Base-by-base conservation (phyloP, 2,329 filamentous ascomycete species). In the Arthrobotrys pseudoclavata region DNA sequence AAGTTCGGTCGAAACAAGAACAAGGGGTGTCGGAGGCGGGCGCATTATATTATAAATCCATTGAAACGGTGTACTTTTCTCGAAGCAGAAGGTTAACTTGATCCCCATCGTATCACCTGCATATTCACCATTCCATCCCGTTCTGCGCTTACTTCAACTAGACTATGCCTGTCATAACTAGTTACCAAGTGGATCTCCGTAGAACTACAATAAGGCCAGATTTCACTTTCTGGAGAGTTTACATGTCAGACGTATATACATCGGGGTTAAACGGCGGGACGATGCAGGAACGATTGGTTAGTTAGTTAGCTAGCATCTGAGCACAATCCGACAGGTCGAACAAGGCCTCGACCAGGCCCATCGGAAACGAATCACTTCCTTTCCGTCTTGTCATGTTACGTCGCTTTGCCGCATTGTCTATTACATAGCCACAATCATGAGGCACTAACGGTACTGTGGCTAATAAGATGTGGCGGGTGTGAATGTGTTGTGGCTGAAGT, bases 51-150 rank as follows among this genome's bases (percentile, higher is more conserved):
- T 57, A 57, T 57, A 57, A 57, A 57, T 57, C 52, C 52, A 37
- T 57, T 31, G 52, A 57, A 57, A 57, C 52, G 52, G 52, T 57
- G 52, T 37, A 57, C 52, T 57, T 37, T 57, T 57, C 52, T 57
- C 52, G 52, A 57, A 37, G n/a, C 15, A 57, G 52, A 57, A 57
- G 29, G 29, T 45, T 9, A 20, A 4, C 4, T 4, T n/a, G 15
- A 5, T 5, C n/a, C n/a, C n/a, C n/a, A n/a, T n/a, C n/a, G n/a
- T n/a, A n/a, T n/a, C n/a, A n/a, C n/a, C n/a, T n/a, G n/a, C n/a
- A n/a, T n/a, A 15, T n/a, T 9, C 7, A 1, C 12, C 31, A 29
- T 34, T 34, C 31, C 31, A 34, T 34, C 12, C 31, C 31, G 31
- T 9, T 29, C 29, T 7, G 29, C 29, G 29, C 29, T 29, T 29